Base-by-base conservation (phyloP, 148 eudicot species). In the Spergularia bocconei region DNA sequence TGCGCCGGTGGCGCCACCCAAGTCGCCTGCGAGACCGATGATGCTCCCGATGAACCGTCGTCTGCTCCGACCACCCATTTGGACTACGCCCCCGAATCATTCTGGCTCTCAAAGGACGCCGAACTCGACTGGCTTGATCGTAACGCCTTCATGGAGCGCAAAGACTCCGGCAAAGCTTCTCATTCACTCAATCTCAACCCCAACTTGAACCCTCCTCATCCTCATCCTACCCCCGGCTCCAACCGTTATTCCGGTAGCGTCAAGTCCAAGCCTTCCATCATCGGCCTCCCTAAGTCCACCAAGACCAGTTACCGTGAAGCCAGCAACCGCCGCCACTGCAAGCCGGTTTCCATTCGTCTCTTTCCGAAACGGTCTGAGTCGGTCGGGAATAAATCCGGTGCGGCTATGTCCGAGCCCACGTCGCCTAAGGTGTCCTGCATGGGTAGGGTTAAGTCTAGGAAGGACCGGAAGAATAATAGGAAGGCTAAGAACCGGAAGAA, bases 401-500 rank as follows among this genome's bases (percentile, higher is more conserved):
- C 72, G 13, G 47, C 82, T 8, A 41, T 83, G 41, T 55, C 80
- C 13, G 96, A 93, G 70, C 98, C 96, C 55, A 84, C 88, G 5
- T 93, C 98, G 2, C 98, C 96, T 10, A 93, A 93, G 84, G 98
- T 93, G 13, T 91, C 98, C 2, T 93, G 98, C 64, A 93, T 93
- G 74, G 98, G 96, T 1, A 76, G 96, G 53, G 98, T 93, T 11
- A 80, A 87, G 58, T 93, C 98, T 36, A 87, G 83, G 78, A 80
- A 70, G 51, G 83, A 80, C 33, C 64, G 90, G 38, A 71, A 29
- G 36, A 29, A 29, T 29, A 29, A 85, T 54, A 84, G 90, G 41
- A 75, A 84, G 75, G 73, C 74, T 39, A 51, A 79, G 52, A 75
- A 69, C 63, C 63, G 73, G 70, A 68, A 39, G 60, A 82, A 82